phyloP scores from a whole-genome alignment of 352 stramenopile genomes.

The Phytopythium litorale region DNA sequence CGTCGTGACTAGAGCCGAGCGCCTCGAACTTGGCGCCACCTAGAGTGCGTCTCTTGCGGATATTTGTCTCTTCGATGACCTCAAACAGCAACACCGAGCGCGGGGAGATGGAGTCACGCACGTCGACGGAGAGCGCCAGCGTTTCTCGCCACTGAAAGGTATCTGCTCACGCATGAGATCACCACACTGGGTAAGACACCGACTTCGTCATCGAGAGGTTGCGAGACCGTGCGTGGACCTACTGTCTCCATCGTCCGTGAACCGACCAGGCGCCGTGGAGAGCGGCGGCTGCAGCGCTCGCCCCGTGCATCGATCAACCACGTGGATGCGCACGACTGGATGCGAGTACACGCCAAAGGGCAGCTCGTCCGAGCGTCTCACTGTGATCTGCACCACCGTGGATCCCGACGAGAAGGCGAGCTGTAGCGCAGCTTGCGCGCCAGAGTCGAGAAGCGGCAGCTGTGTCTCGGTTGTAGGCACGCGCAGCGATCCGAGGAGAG shows the following conservation, averaged over 20 bases:
- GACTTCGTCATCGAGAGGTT: neutral
- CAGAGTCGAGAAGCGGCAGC: slow-evolving; percentile 12
- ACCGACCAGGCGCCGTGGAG: slow-evolving; percentile 9
- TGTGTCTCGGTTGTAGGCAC: slow-evolving; percentile 22
- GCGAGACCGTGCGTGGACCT: neutral
- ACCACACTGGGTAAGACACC: neutral
- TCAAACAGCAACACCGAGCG: slow-evolving; percentile 51
- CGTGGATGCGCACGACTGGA: slow-evolving; percentile 40
- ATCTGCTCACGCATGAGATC: slow-evolving; percentile 15
- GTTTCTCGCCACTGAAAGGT: slow-evolving; percentile 53
- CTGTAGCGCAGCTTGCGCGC: neutral
- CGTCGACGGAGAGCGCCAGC: slow-evolving; percentile 23
- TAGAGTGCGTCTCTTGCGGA: neutral
- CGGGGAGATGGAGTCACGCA: slow-evolving; percentile 33
- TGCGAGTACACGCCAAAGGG: slow-evolving; percentile 39
- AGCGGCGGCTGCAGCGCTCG: slow-evolving; percentile 24
- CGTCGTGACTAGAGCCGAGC: neutral
- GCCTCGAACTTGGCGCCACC: slow-evolving; percentile 2
- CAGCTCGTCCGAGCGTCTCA: slow-evolving; percentile 45
- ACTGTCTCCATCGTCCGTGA: neutral
- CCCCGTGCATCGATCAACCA: slow-evolving; percentile 52
- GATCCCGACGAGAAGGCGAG: neutral
- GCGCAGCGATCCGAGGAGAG: slow-evolving; percentile 25
- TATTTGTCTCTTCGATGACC: slow-evolving; percentile 32
- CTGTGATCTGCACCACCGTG: slow-evolving; percentile 25